phyloP scores from a whole-genome alignment of 140 eudicot species.

The Anethum foeniculum region DNA sequence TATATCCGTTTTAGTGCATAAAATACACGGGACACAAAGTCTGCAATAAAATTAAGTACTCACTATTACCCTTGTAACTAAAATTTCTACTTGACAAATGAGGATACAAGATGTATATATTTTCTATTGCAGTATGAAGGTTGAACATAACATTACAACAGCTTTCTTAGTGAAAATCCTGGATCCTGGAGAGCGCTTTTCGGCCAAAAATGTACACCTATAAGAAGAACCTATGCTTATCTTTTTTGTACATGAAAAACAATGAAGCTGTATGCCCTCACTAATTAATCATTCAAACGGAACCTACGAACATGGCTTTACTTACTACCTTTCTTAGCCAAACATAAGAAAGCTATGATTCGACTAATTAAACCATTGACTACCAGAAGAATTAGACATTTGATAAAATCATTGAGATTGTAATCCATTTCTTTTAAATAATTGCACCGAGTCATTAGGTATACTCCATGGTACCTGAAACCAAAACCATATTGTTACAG shows the following conservation, averaged over 20 bases:
- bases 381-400: conserved; percentile 45
- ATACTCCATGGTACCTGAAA: conserved; percentile 72
- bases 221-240: neutral
- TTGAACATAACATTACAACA: conserved; percentile 1
- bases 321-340: conserved; percentile 41
- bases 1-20: too few relatives aligned
- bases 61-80: too few relatives aligned
- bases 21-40: too few relatives aligned
- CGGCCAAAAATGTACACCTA: neutral
- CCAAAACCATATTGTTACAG: neutral
- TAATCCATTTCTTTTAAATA: conserved; percentile 49
- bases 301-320: conserved; percentile 46
- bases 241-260: neutral
- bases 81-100: neutral
- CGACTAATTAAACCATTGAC: conserved; percentile 49
- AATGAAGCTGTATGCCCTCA: conserved; percentile 14
- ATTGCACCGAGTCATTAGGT: conserved; percentile 89
- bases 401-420: conserved; percentile 40
- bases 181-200: conserved; percentile 10
- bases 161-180: neutral
- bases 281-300: conserved; percentile 40
- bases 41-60: neutral
- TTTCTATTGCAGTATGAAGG: neutral
- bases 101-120: neutral
- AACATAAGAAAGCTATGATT: conserved; percentile 54